Evolutionary conservation across 2,329 filamentous ascomycete species (phyloP), one percentile per base, ranked within the genome.

Genomic region (Ophioceras dolichostomum): DNA sequence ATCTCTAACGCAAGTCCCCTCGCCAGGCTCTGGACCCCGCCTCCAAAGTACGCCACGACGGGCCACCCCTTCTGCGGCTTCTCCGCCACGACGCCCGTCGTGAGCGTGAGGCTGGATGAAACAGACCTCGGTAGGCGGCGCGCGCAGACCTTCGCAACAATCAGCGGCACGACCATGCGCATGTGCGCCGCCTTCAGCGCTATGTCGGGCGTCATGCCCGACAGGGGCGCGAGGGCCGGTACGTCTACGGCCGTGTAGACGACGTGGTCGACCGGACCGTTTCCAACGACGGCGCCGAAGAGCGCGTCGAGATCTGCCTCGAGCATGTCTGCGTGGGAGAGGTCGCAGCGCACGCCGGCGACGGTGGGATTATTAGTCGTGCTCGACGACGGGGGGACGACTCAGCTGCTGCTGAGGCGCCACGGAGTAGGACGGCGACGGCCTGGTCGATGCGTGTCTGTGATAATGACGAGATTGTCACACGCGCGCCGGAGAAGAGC

Each of bases 1-100:
- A 84, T 48, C 47, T 83, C 77, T 22, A 81, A 47, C 2, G 78
- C 78, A 24, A 83, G 55, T 3, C 62, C 66, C 2, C 70, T 60
- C 2, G 63, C 60, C 50, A 80, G 61, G 3, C 67, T 64, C 35
- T 73, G 60, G 6, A 73, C 43, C 1, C 66, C 75, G 0, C 68
- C 64, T 0, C 62, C 65, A 37, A 65, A 69, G 2, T 57, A 55
- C 0, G 61, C 60, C 1, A 73, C 44, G 16, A 74, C 55, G 4
- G 57, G 55, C 68, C 69, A 77, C 17, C 67, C 59, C 1, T 64
- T 59, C 1, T 59, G 52, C 0, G 76, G 76, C 16, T 63, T 63
- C 46, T 72, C 60, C 4, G 59, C 57, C 5, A 70, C 61, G 2
- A 56, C 51, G 7, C 75, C 76, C 3, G 65, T 67, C 0, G 76